A percentile compares a stretch with the other conserved stretches of the same genome.
Evolutionary conservation across 192 early-diverging fungal genomes (phyloP).

Genomic region (Borealophlyctis nickersoniae): DNA sequence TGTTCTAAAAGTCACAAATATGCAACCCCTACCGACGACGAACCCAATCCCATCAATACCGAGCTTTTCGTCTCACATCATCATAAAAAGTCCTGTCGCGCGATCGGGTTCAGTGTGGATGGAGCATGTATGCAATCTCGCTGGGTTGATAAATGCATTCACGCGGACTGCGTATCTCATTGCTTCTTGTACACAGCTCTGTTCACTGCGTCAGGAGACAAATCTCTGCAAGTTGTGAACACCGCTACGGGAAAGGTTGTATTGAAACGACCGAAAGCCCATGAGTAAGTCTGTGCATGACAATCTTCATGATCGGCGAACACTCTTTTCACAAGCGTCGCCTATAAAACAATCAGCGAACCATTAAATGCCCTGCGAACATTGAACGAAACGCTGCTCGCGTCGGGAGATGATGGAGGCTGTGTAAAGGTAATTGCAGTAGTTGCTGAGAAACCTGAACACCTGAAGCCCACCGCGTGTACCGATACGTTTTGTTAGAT

Average conservation of each 20-base stretch:
- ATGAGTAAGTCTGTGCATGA: slow-evolving; percentile 58
- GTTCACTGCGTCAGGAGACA: slow-evolving; percentile 83
- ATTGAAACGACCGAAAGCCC: slow-evolving; percentile 72
- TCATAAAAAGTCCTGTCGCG: slow-evolving; percentile 85
- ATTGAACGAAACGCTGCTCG: slow-evolving; percentile 74
- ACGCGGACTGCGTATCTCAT: too few species aligned
- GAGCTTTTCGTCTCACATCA: slow-evolving; percentile 46
- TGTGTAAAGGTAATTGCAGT: slow-evolving; percentile 64
- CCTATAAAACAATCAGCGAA: slow-evolving; percentile 43
- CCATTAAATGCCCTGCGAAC: slow-evolving; percentile 74
- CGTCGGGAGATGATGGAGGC: slow-evolving; percentile 92
- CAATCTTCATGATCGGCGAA: slow-evolving; percentile 5
- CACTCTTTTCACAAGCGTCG: neutral
- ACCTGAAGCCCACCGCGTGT: slow-evolving; percentile 1
- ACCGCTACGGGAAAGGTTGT: slow-evolving; percentile 68
- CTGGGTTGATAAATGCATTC: too few species aligned
- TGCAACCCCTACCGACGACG: neutral
- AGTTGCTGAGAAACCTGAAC: slow-evolving; percentile 1
- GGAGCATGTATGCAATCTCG: slow-evolving; percentile 53
- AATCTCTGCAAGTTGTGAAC: slow-evolving; percentile 77
- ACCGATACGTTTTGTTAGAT: slow-evolving; percentile 47
- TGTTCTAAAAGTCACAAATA: neutral
- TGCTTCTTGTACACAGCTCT: slow-evolving; percentile 58
- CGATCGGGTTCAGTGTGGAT: slow-evolving; percentile 75
- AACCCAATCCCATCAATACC: too few species aligned